phyloP scores from a whole-genome alignment of 768 basidiomycete species.

The Suillus fuscotomentosus region DNA sequence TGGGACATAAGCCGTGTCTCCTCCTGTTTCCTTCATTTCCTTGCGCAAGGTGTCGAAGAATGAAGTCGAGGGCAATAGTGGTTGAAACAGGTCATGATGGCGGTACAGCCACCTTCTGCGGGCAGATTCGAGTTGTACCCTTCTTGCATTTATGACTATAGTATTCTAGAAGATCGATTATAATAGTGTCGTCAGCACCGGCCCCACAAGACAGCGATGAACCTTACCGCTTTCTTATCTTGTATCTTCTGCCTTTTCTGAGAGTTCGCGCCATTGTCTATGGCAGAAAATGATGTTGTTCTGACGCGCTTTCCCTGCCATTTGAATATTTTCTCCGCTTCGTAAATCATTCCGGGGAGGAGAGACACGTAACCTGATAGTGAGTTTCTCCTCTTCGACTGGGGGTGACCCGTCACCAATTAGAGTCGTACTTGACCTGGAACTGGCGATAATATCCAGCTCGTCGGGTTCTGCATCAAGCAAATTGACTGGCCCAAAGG shows the following conservation, averaged over 20 bases:
- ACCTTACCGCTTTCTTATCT: constrained; percentile 41
- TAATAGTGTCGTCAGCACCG: background rate
- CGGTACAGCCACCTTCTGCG: constrained; percentile 45
- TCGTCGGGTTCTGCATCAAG: constrained; percentile 19
- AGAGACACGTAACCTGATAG: constrained; percentile 15
- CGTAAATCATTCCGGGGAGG: background rate
- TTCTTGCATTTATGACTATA: constrained; percentile 34
- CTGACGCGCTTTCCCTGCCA: constrained; percentile 19
- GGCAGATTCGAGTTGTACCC: constrained; percentile 38
- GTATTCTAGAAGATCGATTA: constrained; percentile 36
- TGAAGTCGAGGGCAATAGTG: constrained; percentile 42
- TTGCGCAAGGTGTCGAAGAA: constrained; percentile 38
- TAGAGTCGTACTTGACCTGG: constrained; percentile 26
- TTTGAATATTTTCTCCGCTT: background rate
- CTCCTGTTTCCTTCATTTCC: constrained; percentile 29
- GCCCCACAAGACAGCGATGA: background rate
- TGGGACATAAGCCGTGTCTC: constrained; percentile 30
- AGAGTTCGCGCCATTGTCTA: background rate
- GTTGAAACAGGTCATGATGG: constrained; percentile 43
- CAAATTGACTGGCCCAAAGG: background rate
- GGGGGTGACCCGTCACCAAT: constrained; percentile 27
- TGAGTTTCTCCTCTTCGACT: background rate
- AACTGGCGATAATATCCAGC: constrained; percentile 26
- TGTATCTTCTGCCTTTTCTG: constrained; percentile 33
- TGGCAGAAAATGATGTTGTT: constrained; percentile 4